Percentiles rank a stretch among this genome's conserved stretches.
Evolutionary conservation across 257 asterid species (phyloP).

Genomic region (Haberlea rhodopensis): DNA sequence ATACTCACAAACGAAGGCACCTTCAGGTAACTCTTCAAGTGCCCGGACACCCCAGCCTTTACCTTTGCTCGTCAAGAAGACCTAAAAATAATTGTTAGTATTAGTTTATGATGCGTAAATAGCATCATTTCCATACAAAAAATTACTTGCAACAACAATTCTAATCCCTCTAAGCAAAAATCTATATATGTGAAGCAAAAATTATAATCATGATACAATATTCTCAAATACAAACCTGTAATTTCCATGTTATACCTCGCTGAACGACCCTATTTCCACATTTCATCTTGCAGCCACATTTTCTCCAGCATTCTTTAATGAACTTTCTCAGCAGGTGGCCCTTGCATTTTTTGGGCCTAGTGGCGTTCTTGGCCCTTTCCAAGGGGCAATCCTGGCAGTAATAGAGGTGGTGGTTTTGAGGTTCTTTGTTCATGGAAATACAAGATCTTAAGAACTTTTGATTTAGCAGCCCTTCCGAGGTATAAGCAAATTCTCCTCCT

Average conservation of each 20-base stretch:
- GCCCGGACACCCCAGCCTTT: constrained; percentile 88
- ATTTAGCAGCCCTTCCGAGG: constrained; percentile 53
- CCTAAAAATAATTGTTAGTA: constrained; percentile 32
- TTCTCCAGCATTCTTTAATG: constrained; percentile 86
- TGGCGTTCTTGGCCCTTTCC: constrained; percentile 57
- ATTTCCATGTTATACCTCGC: constrained; percentile 60
- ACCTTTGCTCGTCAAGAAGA: constrained; percentile 50
- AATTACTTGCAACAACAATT: not conserved
- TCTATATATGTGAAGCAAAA: not conserved
- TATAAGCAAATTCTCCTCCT: constrained; percentile 79
- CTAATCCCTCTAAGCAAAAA: not conserved
- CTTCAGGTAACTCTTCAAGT: constrained; percentile 68
- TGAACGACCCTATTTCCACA: constrained; percentile 88
- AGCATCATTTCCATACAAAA: not conserved
- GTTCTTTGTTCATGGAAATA: constrained; percentile 43
- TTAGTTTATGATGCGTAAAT: no score
- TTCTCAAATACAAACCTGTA: constrained; percentile 49
- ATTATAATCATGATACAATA: not conserved
- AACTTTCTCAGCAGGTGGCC: constrained; percentile 65
- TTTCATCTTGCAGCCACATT: constrained; percentile 67
- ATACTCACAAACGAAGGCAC: constrained; percentile 69
- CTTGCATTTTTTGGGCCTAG: constrained; percentile 41
- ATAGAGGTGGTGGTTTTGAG: constrained; percentile 33
- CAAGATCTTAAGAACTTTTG: constrained; percentile 44
- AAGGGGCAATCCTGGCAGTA: constrained; percentile 73